These are phyloP conservation scores for Sarcocystis neurona DNA, from an alignment of 169 alveolate species.

Conservation along the genomic window DNA sequence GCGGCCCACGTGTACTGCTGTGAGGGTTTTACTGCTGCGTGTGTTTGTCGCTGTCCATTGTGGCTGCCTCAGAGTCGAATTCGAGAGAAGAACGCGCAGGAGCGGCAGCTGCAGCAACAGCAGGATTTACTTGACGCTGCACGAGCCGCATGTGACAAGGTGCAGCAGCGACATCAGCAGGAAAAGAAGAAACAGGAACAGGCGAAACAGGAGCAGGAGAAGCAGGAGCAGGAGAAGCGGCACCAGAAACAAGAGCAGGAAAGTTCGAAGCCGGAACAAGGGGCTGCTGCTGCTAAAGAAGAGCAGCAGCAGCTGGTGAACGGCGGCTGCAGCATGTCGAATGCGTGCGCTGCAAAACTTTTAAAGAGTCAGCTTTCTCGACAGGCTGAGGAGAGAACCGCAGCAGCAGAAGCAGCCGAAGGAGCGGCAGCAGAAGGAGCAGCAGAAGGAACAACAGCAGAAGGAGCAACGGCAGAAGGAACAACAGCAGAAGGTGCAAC, in stretches of 20 bases:
- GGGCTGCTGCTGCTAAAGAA: not conserved
- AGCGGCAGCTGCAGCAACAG: slow-evolving; percentile 39
- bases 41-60: not conserved
- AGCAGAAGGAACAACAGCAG: no score
- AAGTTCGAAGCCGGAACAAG: not conserved
- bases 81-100: slow-evolving; percentile 43
- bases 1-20: not conserved
- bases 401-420: not conserved
- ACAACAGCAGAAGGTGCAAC: no score
- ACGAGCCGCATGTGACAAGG: no score
- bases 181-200: not conserved
- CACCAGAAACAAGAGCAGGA: not conserved
- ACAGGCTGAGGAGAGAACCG: not conserved
- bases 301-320: not conserved
- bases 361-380: not conserved
- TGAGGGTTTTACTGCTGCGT: not conserved
- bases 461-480: no score
- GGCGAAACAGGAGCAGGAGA: slow-evolving; percentile 7
- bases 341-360: not conserved
- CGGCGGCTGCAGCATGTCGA: not conserved
- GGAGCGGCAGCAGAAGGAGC: no score
- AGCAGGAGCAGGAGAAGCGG: not conserved
- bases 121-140: not conserved
- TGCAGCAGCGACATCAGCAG: not conserved
- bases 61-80: slow-evolving; percentile 26